Percentiles rank a stretch among this genome's conserved stretches.
phyloP scores from a whole-genome alignment of 2,329 filamentous ascomycete genomes.

The Neonectria hederae region DNA sequence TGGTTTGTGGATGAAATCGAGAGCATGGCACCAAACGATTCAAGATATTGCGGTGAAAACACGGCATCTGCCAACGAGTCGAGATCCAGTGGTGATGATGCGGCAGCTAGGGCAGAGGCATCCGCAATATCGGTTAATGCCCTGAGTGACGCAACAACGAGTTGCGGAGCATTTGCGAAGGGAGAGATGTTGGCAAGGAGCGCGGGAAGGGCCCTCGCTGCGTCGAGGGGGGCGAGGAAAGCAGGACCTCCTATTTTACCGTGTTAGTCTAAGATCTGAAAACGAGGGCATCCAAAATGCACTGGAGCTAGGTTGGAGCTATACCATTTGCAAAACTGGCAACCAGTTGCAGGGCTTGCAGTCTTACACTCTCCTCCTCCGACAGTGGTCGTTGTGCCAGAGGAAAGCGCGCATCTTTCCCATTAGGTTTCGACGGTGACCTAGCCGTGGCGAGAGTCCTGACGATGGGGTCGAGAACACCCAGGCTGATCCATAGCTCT shows the following conservation, averaged over 20 bases:
- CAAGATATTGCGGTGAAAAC: constrained; percentile 70
- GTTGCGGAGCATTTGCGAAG: constrained; percentile 67
- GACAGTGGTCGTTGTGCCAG: constrained; percentile 54
- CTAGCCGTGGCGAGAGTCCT: constrained; percentile 54
- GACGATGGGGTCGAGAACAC: constrained; percentile 70
- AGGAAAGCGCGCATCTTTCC: constrained; percentile 51
- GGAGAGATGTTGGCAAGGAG: constrained; percentile 77
- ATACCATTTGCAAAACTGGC: constrained; percentile 86
- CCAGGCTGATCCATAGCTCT: constrained; percentile 76
- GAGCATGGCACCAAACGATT: constrained; percentile 72
- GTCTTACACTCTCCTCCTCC: constrained; percentile 72
- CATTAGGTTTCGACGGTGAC: constrained; percentile 48
- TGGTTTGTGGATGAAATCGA: constrained; percentile 62
- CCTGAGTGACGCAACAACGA: constrained; percentile 78
- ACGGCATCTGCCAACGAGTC: constrained; percentile 69
- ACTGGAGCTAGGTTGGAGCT: constrained; percentile 31
- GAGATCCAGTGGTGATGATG: constrained; percentile 58
- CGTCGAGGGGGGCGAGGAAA: constrained; percentile 79
- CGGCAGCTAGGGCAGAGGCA: constrained; percentile 66
- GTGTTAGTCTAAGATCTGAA: constrained; percentile 25
- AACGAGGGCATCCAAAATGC: background rate
- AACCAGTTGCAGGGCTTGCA: constrained; percentile 86
- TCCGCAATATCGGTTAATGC: constrained; percentile 77
- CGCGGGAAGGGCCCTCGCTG: constrained; percentile 72
- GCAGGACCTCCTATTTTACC: constrained; percentile 73